These are phyloP conservation scores for Alnus glutinosa DNA, from an alignment of 306 rosid species.

Conservation along the genomic window DNA sequence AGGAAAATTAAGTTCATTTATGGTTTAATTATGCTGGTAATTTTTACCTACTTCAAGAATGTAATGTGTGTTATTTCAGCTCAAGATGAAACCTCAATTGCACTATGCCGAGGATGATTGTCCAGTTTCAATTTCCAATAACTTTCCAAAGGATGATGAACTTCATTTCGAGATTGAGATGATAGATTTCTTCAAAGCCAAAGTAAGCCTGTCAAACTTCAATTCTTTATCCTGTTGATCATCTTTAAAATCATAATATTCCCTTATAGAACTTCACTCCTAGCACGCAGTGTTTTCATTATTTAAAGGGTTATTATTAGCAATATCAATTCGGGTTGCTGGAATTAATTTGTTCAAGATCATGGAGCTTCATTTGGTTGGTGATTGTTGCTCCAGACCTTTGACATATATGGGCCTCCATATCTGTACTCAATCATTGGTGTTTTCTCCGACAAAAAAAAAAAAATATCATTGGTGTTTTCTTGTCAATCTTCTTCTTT, in stretches of 20 bases:
- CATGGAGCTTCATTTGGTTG: constrained; percentile 10
- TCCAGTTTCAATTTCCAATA: constrained; percentile 65
- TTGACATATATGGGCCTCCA: neutral
- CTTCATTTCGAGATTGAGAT: constrained; percentile 96
- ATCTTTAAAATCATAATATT: neutral
- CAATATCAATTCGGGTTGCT: neutral
- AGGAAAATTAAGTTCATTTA: neutral
- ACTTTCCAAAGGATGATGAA: constrained; percentile 84
- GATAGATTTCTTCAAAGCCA: constrained; percentile 85
- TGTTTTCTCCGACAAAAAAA: neutral
- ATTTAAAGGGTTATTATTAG: neutral
- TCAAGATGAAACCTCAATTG: constrained; percentile 89
- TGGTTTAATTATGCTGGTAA: neutral
- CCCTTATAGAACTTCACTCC: neutral
- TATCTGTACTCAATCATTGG: neutral
- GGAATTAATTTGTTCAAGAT: constrained; percentile 13
- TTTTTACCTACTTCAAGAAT: constrained; percentile 13
- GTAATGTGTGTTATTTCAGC: constrained; percentile 48
- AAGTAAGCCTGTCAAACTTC: constrained; percentile 57
- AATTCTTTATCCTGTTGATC: constrained; percentile 9
- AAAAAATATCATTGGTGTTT: neutral
- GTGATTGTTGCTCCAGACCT: constrained; percentile 4
- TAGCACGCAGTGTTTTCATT: neutral
- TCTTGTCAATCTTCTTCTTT: neutral
- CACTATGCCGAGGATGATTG: constrained; percentile 93